Evolutionary conservation across 331 rosid species (phyloP), one percentile per base, ranked within the genome.

Genomic region (Arachis monticola): DNA sequence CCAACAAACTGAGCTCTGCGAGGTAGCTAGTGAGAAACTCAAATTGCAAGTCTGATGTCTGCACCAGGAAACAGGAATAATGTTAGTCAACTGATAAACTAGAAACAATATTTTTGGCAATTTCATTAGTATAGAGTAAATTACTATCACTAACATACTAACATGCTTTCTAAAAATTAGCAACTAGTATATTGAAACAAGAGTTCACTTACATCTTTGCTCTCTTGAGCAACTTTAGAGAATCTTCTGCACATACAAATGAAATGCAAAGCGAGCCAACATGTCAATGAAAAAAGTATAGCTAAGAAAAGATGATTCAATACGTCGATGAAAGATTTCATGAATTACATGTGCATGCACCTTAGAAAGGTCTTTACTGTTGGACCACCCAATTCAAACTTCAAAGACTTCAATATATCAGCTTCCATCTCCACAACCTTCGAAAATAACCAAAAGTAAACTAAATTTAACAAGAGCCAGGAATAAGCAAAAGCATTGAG

Each of bases 1-100:
- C 97, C 87, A 93, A 77, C 74, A 90, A 80, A 62, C 98, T 93
- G 63, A 90, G 75, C 81, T 93, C 98, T 0, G 88, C 87, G 51
- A 90, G 88, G 75, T 89, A 93, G 70, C 60, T 60, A 42, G 81
- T 69, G 80, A 90, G 66, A 58, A 79, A 86, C 75, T 87, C 93
- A 17, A 88, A 70, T 67, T 72, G 83, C 81, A 86, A 72, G 50
- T 59, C 81, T 45, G 72, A 58, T 9, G 56, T 70, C 93, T 89
- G 89, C 70, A 56, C n/a, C 53, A 40, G 5, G 5, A 14, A 30
- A 83, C 6, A 74, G 40, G 10, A 81, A 10, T 47, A 32, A 32
- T 32, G 46, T 59, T 58, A 60, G 10, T 48, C 50, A 38, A 73
- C 35, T 13, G 6, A 64, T 67, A n/a, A 79, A 67, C 52, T 47